phyloP scores from a whole-genome alignment of 2,329 filamentous ascomycete genomes.

The Apiospora phragmitis region DNA sequence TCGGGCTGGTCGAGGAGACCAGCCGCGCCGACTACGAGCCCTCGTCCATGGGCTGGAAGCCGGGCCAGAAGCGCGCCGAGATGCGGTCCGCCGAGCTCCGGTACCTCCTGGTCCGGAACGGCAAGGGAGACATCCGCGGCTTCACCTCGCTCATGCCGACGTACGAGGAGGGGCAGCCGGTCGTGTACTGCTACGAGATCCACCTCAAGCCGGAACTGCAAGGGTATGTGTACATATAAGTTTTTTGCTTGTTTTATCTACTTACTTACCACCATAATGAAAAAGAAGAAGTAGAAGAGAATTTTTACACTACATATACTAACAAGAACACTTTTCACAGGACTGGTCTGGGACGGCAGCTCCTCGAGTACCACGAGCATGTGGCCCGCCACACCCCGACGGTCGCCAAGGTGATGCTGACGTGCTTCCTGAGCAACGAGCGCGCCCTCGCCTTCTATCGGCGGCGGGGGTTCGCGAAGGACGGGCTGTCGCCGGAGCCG shows the following conservation, averaged over 20 bases:
- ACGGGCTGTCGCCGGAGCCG: conserved; percentile 55
- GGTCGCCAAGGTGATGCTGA: conserved; percentile 71
- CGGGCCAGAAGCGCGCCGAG: conserved; percentile 60
- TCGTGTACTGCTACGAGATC: conserved; percentile 79
- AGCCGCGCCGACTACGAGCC: conserved; percentile 64
- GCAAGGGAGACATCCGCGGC: conserved; percentile 39
- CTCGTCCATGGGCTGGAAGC: conserved; percentile 65
- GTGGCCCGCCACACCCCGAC: conserved; percentile 55
- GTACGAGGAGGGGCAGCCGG: conserved; percentile 63
- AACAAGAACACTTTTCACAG: conserved; percentile 32
- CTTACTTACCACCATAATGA: neutral
- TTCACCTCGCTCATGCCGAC: conserved; percentile 74
- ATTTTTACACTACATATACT: too few species aligned
- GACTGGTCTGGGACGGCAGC: conserved; percentile 60
- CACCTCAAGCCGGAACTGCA: conserved; percentile 61
- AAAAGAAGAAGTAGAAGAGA: too few species aligned
- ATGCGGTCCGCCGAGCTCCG: conserved; percentile 68
- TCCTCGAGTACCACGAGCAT: conserved; percentile 58
- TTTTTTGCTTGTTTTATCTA: conserved; percentile 14
- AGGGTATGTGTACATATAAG: conserved; percentile 51
- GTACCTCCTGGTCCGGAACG: conserved; percentile 61
- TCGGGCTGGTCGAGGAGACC: conserved; percentile 60
- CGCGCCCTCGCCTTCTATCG: conserved; percentile 61
- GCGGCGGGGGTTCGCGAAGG: conserved; percentile 56
- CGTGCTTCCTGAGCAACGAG: conserved; percentile 66